Percentiles rank a stretch among this genome's conserved stretches.
Evolutionary conservation across 352 stramenopile genomes (phyloP).

Genomic region (Phytophthora colocasiae): DNA sequence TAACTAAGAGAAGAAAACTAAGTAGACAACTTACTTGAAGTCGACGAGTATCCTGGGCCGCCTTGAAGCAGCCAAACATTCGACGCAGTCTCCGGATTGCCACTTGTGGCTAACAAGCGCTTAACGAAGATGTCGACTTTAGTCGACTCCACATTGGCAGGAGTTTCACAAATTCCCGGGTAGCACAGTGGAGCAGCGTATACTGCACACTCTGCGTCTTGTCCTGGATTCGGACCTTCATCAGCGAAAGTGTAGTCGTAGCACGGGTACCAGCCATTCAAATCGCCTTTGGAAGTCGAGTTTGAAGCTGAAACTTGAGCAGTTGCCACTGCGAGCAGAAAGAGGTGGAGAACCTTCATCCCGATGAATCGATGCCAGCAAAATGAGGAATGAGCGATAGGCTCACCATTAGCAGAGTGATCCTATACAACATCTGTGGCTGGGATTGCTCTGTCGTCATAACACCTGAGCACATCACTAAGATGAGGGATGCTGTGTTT

Average conservation of each 20-base stretch:
- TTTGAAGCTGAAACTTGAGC: conserved; percentile 5
- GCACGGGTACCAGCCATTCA: conserved; percentile 43
- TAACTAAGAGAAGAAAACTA: not conserved
- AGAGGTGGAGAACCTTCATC: not conserved
- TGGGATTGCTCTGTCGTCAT: too few relatives aligned
- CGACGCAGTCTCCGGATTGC: conserved; percentile 1
- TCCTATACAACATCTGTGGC: too few relatives aligned
- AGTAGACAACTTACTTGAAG: conserved; percentile 35
- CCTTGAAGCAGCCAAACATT: conserved; percentile 56
- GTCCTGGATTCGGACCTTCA: conserved; percentile 1
- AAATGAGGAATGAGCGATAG: not conserved
- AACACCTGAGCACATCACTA: too few relatives aligned
- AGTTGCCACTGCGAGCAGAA: not conserved
- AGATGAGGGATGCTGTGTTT: too few relatives aligned
- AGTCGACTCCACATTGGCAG: conserved; percentile 2
- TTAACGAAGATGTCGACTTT: conserved; percentile 27
- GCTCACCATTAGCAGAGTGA: too few relatives aligned
- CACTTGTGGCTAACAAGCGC: conserved; percentile 7
- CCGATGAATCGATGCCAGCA: not conserved
- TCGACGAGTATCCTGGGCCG: conserved; percentile 41
- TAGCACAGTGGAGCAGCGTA: conserved; percentile 49
- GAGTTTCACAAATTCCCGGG: conserved; percentile 33
- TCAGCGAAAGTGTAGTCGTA: conserved; percentile 21
- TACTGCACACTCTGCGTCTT: conserved; percentile 41
- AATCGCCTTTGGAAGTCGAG: not conserved